Evolutionary conservation across 2,329 filamentous ascomycete species (phyloP).

Genomic region (Sporothrix pallida): DNA sequence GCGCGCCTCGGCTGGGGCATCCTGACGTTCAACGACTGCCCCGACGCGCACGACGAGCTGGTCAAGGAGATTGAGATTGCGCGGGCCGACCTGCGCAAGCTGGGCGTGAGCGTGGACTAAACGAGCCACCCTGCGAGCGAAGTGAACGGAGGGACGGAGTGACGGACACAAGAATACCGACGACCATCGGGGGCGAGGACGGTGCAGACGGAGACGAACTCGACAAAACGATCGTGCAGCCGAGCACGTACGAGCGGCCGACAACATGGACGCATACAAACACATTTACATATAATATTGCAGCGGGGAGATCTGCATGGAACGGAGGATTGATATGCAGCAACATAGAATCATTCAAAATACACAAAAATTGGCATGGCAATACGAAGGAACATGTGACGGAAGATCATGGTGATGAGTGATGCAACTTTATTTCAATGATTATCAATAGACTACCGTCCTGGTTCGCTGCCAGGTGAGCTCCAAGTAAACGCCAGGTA

Average conservation of each 20-base stretch:
- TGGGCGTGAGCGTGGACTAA: slow-evolving; percentile 80
- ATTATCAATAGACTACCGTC: not conserved
- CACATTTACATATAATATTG: not conserved
- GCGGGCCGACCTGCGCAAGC: slow-evolving; percentile 71
- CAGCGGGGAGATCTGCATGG: not conserved
- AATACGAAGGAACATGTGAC: not conserved
- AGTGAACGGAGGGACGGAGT: not conserved
- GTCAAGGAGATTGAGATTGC: slow-evolving; percentile 83
- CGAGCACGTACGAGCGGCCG: not conserved
- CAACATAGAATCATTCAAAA: not conserved
- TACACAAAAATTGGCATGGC: slow-evolving; percentile 1
- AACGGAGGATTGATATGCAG: not conserved
- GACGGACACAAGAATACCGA: not conserved
- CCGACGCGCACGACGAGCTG: slow-evolving; percentile 85
- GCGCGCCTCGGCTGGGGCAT: slow-evolving; percentile 91
- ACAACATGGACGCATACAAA: not conserved
- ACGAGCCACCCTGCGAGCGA: not conserved
- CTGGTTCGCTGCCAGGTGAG: not conserved
- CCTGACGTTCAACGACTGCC: slow-evolving; percentile 95
- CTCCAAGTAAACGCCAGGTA: not conserved
- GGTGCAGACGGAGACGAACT: not conserved
- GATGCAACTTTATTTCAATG: not conserved
- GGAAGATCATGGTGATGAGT: not conserved
- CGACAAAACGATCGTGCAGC: not conserved
- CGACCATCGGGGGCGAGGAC: not conserved